A percentile compares a stretch with the other conserved stretches of the same genome.
phyloP scores from a whole-genome alignment of 108 stramenopile genomes.

The Hondaea fermentalgiana region DNA sequence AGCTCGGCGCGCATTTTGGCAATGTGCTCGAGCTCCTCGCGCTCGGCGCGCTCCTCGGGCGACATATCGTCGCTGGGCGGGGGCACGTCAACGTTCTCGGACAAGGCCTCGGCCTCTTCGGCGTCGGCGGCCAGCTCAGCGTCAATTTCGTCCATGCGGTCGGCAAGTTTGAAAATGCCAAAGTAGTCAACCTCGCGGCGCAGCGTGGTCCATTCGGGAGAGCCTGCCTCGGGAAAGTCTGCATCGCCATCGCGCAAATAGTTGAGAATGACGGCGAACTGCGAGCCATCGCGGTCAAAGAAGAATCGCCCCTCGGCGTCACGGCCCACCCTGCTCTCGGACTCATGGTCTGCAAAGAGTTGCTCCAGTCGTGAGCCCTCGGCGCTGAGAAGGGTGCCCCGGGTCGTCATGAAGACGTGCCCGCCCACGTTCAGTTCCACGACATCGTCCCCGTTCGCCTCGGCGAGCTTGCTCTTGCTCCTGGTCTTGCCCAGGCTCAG shows the following conservation, averaged over 20 bases:
- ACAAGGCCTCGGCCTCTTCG: neutral
- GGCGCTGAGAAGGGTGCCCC: neutral
- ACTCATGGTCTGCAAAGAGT: neutral
- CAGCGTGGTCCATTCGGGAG: neutral
- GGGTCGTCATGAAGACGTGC: neutral
- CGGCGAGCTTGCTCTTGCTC: neutral
- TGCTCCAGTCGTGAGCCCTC: neutral
- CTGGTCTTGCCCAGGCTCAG: neutral
- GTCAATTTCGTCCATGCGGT: neutral
- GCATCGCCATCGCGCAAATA: neutral
- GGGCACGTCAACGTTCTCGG: neutral
- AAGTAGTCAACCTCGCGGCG: neutral
- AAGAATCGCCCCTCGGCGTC: neutral
- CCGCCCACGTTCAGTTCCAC: constrained; percentile 18
- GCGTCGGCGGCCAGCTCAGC: neutral
- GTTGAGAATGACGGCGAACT: neutral
- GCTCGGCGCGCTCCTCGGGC: constrained; percentile 1
- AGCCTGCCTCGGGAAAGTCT: neutral
- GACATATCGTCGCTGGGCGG: neutral
- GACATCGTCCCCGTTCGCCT: neutral
- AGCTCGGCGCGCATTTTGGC: neutral
- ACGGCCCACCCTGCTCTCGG: neutral
- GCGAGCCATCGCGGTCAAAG: neutral
- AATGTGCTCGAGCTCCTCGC: neutral
- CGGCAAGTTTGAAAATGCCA: neutral